A percentile compares a stretch with the other conserved stretches of the same genome.
These are phyloP conservation scores for Halocafeteria seosinensis DNA, from an alignment of 108 stramenopile species.

Conservation along the genomic window DNA sequence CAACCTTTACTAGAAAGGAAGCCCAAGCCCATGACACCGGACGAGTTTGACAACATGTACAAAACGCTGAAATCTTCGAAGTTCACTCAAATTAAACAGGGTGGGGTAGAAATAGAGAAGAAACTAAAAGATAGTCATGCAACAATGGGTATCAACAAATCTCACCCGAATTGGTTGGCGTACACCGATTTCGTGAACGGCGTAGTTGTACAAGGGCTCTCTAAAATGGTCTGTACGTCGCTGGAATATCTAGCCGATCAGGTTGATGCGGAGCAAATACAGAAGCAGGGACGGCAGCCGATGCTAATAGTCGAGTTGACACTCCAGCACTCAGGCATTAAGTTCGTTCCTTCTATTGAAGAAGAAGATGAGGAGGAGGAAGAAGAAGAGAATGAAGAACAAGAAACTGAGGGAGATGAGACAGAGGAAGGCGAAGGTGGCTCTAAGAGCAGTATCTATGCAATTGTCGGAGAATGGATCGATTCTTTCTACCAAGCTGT, in stretches of 20 bases:
- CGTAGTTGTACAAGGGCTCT: constrained; percentile 53
- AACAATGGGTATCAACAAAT: constrained; percentile 41
- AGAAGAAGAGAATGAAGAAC: not conserved
- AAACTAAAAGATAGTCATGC: constrained; percentile 55
- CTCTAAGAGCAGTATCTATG: constrained; percentile 19
- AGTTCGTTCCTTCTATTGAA: constrained; percentile 38
- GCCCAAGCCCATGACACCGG: constrained; percentile 53
- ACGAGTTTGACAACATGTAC: constrained; percentile 56
- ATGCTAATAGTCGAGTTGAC: constrained; percentile 56
- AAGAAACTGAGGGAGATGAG: not conserved
- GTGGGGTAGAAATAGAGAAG: constrained; percentile 52
- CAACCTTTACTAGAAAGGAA: constrained; percentile 54
- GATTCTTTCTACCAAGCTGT: constrained; percentile 56
- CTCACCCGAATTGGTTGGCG: constrained; percentile 55
- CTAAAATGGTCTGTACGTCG: constrained; percentile 41
- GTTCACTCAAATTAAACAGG: constrained; percentile 51
- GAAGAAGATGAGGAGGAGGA: constrained; percentile 1
- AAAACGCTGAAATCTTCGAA: constrained; percentile 28
- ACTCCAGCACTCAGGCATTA: constrained; percentile 35
- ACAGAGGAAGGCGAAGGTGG: not conserved
- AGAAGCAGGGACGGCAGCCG: constrained; percentile 40
- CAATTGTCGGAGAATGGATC: constrained; percentile 48
- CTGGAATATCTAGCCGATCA: constrained; percentile 51
- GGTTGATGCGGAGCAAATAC: constrained; percentile 43
- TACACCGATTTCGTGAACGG: constrained; percentile 64